Base-by-base conservation (phyloP, 345 rosid genomes). In the Laguncularia racemosa region DNA sequence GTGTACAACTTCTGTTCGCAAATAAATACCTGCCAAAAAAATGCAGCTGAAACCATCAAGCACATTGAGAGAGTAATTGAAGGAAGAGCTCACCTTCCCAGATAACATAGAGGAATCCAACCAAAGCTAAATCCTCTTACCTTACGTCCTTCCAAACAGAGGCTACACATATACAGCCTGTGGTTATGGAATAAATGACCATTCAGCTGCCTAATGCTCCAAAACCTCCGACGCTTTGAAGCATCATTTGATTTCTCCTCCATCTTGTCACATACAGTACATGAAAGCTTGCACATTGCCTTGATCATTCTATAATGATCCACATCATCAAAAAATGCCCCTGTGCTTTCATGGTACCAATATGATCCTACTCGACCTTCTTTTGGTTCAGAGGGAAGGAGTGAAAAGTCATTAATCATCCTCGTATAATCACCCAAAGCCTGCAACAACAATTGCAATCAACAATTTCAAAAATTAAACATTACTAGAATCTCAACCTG, bases 131-230 rank as follows among this genome's bases (percentile, higher is more conserved):
- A n/a, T 52, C 55, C n/a, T 44, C 53, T 20, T 23, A 89, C 99
- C 97, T 95, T 95, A 48, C 96, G 76, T 48, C 97, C 97, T 81
- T 95, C 97, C 65, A 90, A 75, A 74, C 99, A 95, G 13, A 95
- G 71, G 62, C 81, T 77, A 50, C 99, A 95, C 96, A 95, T 90
- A 66, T 72, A 52, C 84, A 81, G 67, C 64, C 68, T 84, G 67
- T 95, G 99, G 26, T 66, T 72, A 78, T 84, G 99, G 77, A 70
- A 88, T 18, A 95, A 67, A 83, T 95, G 99, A 63, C 95, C 95
- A 76, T 90, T 95, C 64, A 95, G 63, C 76, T 95, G 99, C 48
- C 84, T 96, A 61, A 90, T 75, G 64, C 83, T 85, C 80, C 88
- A 80, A 72, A 90, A 88, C 77, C 70, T 78, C 14, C 83, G 79